phyloP scores from a whole-genome alignment of 768 basidiomycete genomes.

The Krasilnikovozyma curviuscula region DNA sequence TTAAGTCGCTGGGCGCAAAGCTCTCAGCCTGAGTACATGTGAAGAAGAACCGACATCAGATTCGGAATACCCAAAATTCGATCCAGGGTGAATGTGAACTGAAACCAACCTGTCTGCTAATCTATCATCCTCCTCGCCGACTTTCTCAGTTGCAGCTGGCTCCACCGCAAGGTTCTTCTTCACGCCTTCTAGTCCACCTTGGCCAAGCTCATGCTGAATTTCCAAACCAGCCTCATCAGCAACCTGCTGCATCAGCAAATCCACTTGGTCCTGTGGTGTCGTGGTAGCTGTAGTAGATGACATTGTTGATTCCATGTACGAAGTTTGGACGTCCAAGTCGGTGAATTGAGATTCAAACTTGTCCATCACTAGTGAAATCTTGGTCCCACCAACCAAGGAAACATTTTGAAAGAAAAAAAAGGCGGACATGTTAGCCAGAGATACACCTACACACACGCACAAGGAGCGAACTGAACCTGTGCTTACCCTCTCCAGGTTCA shows the following conservation, averaged over 20 bases:
- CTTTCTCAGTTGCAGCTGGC: slow-evolving; percentile 54
- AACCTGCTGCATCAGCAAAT: slow-evolving; percentile 71
- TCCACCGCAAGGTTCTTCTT: slow-evolving; percentile 32
- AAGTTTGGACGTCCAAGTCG: slow-evolving; percentile 93
- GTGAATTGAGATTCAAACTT: slow-evolving; percentile 93
- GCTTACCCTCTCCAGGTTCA: slow-evolving; percentile 89
- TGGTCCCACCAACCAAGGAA: background rate
- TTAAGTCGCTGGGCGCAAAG: slow-evolving; percentile 9
- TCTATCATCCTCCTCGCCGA: slow-evolving; percentile 24
- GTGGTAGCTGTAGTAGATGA: slow-evolving; percentile 74
- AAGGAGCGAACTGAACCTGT: background rate
- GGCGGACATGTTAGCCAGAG: background rate
- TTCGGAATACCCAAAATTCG: background rate
- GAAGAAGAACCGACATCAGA: background rate
- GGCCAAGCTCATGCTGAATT: slow-evolving; percentile 62
- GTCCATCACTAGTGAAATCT: slow-evolving; percentile 99
- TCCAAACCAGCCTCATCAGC: slow-evolving; percentile 96
- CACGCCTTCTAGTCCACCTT: slow-evolving; percentile 38
- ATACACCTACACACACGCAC: background rate
- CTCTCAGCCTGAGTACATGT: slow-evolving; percentile 2
- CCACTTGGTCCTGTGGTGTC: slow-evolving; percentile 94
- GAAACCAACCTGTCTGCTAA: slow-evolving; percentile 60
- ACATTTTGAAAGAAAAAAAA: background rate
- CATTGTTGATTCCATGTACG: slow-evolving; percentile 96
- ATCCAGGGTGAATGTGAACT: no score